Conservation (phyloP, 169 alveolate species). For the Miamiensis avidus region DNA sequence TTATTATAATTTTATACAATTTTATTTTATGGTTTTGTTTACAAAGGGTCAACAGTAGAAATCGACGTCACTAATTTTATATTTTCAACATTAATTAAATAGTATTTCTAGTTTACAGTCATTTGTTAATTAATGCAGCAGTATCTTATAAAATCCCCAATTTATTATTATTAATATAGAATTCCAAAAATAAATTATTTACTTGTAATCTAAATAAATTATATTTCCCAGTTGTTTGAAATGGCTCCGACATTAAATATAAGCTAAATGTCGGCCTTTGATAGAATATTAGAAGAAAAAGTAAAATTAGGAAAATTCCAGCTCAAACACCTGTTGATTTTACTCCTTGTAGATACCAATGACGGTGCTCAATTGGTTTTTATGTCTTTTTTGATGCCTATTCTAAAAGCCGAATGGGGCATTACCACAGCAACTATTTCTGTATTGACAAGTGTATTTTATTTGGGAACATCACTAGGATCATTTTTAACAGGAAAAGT, state of each 20-base stretch:
- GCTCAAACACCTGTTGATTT: constrained; percentile 19
- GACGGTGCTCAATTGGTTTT: constrained; percentile 42
- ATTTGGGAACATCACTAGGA: constrained; percentile 32
- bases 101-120: no score
- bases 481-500: constrained; percentile 9
- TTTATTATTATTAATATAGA: no score
- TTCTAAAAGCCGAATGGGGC: constrained; percentile 31
- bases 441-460: constrained; percentile 35
- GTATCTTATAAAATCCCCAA: no score
- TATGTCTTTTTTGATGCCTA: constrained; percentile 43
- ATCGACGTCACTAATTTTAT: no score
- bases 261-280: neutral
- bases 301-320: constrained; percentile 28
- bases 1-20: no score
- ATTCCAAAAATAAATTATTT: no score
- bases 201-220: no score
- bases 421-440: constrained; percentile 16
- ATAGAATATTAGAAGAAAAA: constrained; percentile 1
- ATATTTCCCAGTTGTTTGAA: no score
- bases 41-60: no score
- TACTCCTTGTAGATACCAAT: constrained; percentile 37
- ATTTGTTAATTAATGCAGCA: no score
- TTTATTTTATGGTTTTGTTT: no score
- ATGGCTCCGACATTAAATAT: neutral
- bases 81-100: no score